These are phyloP conservation scores for Triglochin maritima DNA, from an alignment of 106 monocot species.

Conservation along the genomic window DNA sequence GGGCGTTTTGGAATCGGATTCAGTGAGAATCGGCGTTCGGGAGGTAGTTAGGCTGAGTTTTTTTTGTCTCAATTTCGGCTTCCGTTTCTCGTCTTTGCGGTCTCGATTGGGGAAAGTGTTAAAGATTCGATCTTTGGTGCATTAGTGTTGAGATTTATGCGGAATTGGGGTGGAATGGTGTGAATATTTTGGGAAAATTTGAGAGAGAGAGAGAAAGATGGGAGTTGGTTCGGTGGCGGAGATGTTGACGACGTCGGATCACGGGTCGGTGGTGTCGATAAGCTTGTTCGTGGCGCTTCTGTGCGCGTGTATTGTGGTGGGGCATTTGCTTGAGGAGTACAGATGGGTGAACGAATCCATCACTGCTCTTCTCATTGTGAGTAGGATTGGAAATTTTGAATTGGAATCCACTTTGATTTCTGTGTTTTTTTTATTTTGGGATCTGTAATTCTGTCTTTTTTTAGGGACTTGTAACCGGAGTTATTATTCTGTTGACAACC, in stretches of 20 bases:
- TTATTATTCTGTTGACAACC: constrained; percentile 63
- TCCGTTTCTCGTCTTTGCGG: too few relatives aligned
- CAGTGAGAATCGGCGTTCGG: too few relatives aligned
- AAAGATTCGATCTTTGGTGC: too few relatives aligned
- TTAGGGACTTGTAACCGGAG: constrained; percentile 74
- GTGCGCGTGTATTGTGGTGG: constrained; percentile 84
- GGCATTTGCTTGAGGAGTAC: constrained; percentile 85
- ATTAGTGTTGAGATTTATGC: too few relatives aligned
- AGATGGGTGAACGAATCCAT: constrained; percentile 98
- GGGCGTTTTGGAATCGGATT: too few relatives aligned
- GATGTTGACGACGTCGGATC: constrained; percentile 55
- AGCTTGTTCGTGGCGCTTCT: constrained; percentile 68
- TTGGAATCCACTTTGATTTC: not conserved
- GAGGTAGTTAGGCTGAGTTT: too few relatives aligned
- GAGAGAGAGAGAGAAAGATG: not conserved
- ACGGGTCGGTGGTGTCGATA: constrained; percentile 69
- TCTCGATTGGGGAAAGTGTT: too few relatives aligned
- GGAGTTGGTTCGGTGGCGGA: constrained; percentile 23
- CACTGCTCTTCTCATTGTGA: constrained; percentile 69
- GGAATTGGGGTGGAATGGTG: too few relatives aligned
- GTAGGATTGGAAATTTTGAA: constrained; percentile 1
- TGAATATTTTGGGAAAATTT: too few relatives aligned
- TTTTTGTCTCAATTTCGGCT: too few relatives aligned
- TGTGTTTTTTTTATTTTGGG: not conserved
- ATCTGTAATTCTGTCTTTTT: not conserved